Percentiles rank a stretch among this genome's conserved stretches.
Conservation (phyloP, 2,329 filamentous ascomycete species). For the Colletotrichum spinosum region DNA sequence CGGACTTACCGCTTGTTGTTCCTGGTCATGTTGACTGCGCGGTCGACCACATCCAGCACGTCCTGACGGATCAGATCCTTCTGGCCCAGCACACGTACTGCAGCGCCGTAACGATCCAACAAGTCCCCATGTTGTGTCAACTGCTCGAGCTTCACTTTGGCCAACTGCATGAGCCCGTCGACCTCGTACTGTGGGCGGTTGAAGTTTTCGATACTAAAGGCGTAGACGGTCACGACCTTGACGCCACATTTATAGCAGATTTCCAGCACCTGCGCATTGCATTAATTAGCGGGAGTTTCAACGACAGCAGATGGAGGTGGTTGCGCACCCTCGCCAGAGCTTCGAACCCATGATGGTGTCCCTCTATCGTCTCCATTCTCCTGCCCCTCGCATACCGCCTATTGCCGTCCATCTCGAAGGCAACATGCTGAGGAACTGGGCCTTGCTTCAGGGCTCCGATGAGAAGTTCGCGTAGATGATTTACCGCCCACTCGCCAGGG, state of each 20-base stretch:
- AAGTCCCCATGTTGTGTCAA: constrained; percentile 93
- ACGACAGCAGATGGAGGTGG: not conserved
- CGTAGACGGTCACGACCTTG: constrained; percentile 96
- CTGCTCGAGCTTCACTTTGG: constrained; percentile 93
- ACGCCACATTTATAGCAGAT: constrained; percentile 98
- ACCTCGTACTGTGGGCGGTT: constrained; percentile 97
- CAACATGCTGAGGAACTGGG: constrained; percentile 92
- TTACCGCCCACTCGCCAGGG: constrained; percentile 89
- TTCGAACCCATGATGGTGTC: constrained; percentile 95
- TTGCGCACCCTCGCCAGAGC: constrained; percentile 82
- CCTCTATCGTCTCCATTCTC: constrained; percentile 95
- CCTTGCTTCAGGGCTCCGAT: constrained; percentile 92
- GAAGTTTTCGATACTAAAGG: constrained; percentile 99
- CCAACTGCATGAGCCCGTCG: constrained; percentile 96
- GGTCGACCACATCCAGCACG: constrained; percentile 88
- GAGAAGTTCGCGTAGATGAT: constrained; percentile 82
- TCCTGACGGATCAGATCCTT: constrained; percentile 86
- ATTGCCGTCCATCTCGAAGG: constrained; percentile 99
- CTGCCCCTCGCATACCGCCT: constrained; percentile 89
- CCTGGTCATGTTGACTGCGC: constrained; percentile 86
- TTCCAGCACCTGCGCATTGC: constrained; percentile 78
- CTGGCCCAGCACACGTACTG: constrained; percentile 87
- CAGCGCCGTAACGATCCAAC: constrained; percentile 90
- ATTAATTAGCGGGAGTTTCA: constrained; percentile 38
- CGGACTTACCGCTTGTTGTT: constrained; percentile 79